A percentile compares a stretch with the other conserved stretches of the same genome.
These are phyloP conservation scores for Eragrostis tef DNA, from an alignment of 202 grass and related monocot species.

Conservation along the genomic window DNA sequence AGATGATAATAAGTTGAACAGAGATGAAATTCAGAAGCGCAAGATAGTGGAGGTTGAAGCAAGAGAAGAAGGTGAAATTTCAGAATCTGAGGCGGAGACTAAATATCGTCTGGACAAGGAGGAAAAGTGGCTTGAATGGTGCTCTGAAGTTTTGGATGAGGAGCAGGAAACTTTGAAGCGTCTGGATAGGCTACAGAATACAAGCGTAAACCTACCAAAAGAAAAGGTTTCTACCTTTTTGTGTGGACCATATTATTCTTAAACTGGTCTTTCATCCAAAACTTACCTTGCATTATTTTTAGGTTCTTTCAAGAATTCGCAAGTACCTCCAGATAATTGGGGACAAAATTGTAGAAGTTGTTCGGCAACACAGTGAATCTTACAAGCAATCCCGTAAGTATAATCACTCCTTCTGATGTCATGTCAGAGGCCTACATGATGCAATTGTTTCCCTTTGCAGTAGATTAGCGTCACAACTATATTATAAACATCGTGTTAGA, in stretches of 20 bases:
- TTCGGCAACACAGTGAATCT: constrained; percentile 79
- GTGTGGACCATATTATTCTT: constrained; percentile 25
- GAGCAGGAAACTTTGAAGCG: constrained; percentile 94
- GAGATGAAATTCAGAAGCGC: constrained; percentile 63
- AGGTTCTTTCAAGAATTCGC: constrained; percentile 98
- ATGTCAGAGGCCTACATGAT: background rate
- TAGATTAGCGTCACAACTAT: constrained; percentile 13
- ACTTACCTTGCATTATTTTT: constrained; percentile 45
- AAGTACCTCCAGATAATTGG: constrained; percentile 95
- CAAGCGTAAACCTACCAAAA: constrained; percentile 91
- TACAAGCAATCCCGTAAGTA: constrained; percentile 90
- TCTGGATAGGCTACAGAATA: constrained; percentile 90
- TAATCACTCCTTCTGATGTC: background rate
- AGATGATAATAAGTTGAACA: constrained; percentile 61
- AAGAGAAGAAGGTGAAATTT: constrained; percentile 99
- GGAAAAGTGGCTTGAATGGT: constrained; percentile 99
- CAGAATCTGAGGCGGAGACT: constrained; percentile 83
- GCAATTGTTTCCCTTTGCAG: constrained; percentile 22
- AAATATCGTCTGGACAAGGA: constrained; percentile 87
- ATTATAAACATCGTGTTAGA: background rate
- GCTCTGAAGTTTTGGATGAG: constrained; percentile 87
- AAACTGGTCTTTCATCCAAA: constrained; percentile 13
- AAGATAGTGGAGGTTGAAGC: constrained; percentile 77
- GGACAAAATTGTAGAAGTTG: constrained; percentile 84
- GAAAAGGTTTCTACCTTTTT: constrained; percentile 79